Base-by-base conservation (phyloP, 768 basidiomycete species). In the Termitomyces titanicus region DNA sequence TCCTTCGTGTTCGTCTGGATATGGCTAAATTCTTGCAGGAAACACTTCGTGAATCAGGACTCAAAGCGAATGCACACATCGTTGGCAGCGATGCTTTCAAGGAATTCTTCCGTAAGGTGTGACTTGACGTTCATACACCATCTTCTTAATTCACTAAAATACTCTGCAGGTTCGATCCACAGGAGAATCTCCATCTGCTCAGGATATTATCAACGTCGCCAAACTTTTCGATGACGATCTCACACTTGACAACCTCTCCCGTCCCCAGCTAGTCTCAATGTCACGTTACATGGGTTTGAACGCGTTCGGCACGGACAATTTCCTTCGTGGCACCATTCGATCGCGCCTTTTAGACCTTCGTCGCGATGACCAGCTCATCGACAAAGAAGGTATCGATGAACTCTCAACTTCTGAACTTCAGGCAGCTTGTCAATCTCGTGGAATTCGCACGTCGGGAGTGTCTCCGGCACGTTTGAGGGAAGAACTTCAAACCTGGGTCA, bases 1-100 rank as follows among this genome's bases (percentile, higher is more conserved):
- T 98, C 3, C 86, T 99, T 43, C 87, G 94, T 55, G 93, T 97
- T 25, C 82, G 96, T 55, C 79, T 99, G 34, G 95, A 97, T 69
- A 98, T 98, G 96, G 97, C 97, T 64, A 98, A 99, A 68, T 99
- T 98, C 79, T 79, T 99, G 24, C 96, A 98, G 64, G 97, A 99
- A 70, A 98, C 97, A 0, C 81, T 99, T 43, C 85, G 92, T 37
- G 97, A 98, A 74, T 93, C 90, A 1, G 94, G 93, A 37, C 78
- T 98, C 56, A 94, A 92, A 69, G 92, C 92, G 9, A 92, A 92
- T 57, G 85, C 88, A 18, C 94, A 96, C 67, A 97, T 99, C 55
- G 85, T 98, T 55, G 90, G 93, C 59, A 89, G 83, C 39, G 95
- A 97, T 52, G 92, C 94, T 38, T 99, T 99, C 83, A 98, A 98